Conservation (phyloP, 2,329 filamentous ascomycete genomes). For the Exophiala sideris region DNA sequence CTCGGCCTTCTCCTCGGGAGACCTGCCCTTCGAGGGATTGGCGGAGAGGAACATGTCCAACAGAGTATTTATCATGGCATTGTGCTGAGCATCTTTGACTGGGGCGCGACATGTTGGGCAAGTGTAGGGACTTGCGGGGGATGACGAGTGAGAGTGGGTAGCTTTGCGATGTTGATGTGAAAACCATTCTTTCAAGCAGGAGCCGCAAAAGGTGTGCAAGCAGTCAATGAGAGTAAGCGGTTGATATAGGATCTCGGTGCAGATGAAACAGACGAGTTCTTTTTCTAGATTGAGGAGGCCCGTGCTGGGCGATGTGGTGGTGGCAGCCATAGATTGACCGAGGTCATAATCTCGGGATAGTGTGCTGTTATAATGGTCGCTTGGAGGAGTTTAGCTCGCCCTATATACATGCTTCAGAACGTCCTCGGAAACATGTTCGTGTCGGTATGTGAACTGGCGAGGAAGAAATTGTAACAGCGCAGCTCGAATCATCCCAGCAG, state of each 20-base stretch:
- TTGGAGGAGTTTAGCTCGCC: no score
- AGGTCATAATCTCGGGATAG: background rate
- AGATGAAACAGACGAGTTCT: slow-evolving; percentile 95
- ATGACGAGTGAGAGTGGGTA: slow-evolving; percentile 42
- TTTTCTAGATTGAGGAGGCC: slow-evolving; percentile 72
- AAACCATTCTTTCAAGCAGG: slow-evolving; percentile 96
- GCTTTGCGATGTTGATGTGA: slow-evolving; percentile 65
- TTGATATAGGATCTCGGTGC: slow-evolving; percentile 89
- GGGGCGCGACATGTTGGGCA: slow-evolving; percentile 88
- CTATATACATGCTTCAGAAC: no score
- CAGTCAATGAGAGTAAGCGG: slow-evolving; percentile 89
- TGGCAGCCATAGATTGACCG: slow-evolving; percentile 15
- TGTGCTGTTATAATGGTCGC: no score
- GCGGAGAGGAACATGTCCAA: slow-evolving; percentile 82
- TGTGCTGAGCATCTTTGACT: slow-evolving; percentile 82
- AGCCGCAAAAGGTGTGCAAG: slow-evolving; percentile 92
- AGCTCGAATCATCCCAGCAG: no score
- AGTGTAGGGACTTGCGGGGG: slow-evolving; percentile 60
- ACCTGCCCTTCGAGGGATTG: slow-evolving; percentile 71
- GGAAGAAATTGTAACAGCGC: no score
- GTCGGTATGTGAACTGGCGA: no score
- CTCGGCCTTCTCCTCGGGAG: slow-evolving; percentile 69
- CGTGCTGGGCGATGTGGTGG: slow-evolving; percentile 12
- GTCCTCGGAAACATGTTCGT: no score
- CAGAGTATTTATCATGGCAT: slow-evolving; percentile 84